Percentiles rank a stretch among this genome's conserved stretches.
Conservation (phyloP, 352 stramenopile genomes). For the Hyaloperonospora brassicae region DNA sequence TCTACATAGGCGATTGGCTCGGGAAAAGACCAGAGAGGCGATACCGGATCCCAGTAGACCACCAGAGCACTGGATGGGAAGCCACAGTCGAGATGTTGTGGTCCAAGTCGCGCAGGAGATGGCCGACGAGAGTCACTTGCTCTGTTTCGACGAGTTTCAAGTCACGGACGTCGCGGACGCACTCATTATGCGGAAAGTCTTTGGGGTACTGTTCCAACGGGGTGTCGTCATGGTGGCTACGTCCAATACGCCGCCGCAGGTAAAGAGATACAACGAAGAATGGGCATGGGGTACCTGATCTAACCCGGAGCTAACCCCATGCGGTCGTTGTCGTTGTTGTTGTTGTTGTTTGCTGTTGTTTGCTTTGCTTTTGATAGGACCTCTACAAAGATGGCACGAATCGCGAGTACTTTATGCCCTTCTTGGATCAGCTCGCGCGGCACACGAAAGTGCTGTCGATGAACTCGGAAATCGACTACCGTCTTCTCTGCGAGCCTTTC, state of each 20-base stretch:
- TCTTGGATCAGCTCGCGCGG: constrained; percentile 88
- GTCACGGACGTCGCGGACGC: constrained; percentile 96
- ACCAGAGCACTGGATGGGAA: constrained; percentile 58
- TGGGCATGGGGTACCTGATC: neutral
- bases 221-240: constrained; percentile 93
- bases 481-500: constrained; percentile 37
- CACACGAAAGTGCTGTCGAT: constrained; percentile 83
- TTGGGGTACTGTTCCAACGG: constrained; percentile 82
- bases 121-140: constrained; percentile 78
- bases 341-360: neutral
- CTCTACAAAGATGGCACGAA: constrained; percentile 95
- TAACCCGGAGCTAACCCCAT: neutral
- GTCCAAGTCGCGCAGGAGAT: constrained; percentile 80
- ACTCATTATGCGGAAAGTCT: constrained; percentile 94
- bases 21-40: constrained; percentile 85
- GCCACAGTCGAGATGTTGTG: constrained; percentile 58
- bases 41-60: constrained; percentile 69
- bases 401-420: constrained; percentile 94
- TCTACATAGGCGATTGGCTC: constrained; percentile 89
- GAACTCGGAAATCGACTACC: constrained; percentile 66
- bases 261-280: constrained; percentile 8
- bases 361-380: constrained; percentile 36
- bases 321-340: neutral
- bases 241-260: constrained; percentile 85
- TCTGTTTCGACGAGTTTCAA: constrained; percentile 99